A percentile compares a stretch with the other conserved stretches of the same genome.
phyloP scores from a whole-genome alignment of 2,329 filamentous ascomycete genomes.

The Neoscytalidium dimidiatum region DNA sequence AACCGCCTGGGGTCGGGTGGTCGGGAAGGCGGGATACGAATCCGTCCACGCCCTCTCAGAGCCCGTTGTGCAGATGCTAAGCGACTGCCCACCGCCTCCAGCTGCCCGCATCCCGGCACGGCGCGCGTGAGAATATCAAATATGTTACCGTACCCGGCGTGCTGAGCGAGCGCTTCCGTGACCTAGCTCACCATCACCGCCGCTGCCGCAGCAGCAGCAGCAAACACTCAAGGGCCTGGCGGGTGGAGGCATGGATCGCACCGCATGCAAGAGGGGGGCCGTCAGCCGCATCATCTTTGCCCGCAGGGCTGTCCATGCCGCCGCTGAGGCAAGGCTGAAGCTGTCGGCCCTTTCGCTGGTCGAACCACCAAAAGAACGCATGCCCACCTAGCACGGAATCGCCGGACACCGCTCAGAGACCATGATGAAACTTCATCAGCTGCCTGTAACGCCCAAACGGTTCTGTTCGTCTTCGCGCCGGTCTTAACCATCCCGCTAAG shows the following conservation, averaged over 20 bases:
- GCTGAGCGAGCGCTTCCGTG: neutral
- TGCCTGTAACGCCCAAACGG: constrained; percentile 9
- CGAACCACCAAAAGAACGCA: constrained; percentile 3
- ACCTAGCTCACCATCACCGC: neutral
- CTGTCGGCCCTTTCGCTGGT: neutral
- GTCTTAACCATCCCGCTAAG: constrained; percentile 5
- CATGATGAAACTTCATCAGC: constrained; percentile 2
- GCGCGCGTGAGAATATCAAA: constrained; percentile 10
- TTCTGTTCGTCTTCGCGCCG: constrained; percentile 12
- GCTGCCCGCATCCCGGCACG: constrained; percentile 1
- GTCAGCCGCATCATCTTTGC: constrained; percentile 1
- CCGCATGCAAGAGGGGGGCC: constrained; percentile 8
- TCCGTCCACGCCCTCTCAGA: neutral
- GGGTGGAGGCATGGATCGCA: neutral
- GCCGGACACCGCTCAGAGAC: constrained; percentile 4
- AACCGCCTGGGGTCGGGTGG: constrained; percentile 1
- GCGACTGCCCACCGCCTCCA: constrained; percentile 6
- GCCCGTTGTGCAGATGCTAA: constrained; percentile 7
- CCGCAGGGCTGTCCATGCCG: neutral
- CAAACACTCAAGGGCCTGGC: neutral
- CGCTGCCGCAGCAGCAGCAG: no score
- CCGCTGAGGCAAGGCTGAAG: neutral
- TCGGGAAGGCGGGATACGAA: neutral
- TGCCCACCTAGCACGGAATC: constrained; percentile 1
- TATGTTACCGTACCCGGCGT: constrained; percentile 2